Evolutionary conservation across 192 early-diverging fungal genomes (phyloP).

Genomic region (Entomortierella beljakovae): DNA sequence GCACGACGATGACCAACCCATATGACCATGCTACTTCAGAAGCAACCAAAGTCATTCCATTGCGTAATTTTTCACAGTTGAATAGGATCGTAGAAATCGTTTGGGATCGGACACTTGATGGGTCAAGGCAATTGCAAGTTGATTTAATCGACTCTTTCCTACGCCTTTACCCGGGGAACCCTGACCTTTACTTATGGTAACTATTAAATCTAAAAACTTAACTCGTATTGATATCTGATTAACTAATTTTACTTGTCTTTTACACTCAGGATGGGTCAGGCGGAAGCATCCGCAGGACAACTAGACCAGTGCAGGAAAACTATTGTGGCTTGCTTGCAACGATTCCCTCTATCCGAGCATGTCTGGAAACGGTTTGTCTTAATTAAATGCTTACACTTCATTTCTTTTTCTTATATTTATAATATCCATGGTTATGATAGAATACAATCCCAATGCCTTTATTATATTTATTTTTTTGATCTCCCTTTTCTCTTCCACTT

Average conservation of each 20-base stretch:
- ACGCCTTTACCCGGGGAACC: constrained; percentile 15
- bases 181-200: constrained; percentile 32
- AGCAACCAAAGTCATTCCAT: neutral
- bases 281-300: constrained; percentile 14
- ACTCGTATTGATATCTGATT: neutral
- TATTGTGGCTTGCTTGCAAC: constrained; percentile 14
- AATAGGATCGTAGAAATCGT: constrained; percentile 23
- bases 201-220: neutral
- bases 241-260: too few relatives aligned
- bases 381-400: neutral
- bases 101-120: constrained; percentile 3
- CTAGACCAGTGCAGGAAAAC: constrained; percentile 11
- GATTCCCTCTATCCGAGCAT: constrained; percentile 32
- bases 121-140: constrained; percentile 4
- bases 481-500: neutral
- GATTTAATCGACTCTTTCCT: constrained; percentile 18
- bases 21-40: constrained; percentile 11
- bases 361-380: constrained; percentile 54
- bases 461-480: too few relatives aligned
- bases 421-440: neutral
- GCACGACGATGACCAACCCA: constrained; percentile 11
- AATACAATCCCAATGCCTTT: constrained; percentile 19
- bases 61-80: constrained; percentile 21
- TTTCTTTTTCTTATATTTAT: neutral
- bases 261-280: constrained; percentile 17